Percentiles rank a stretch among this genome's conserved stretches.
phyloP scores from a whole-genome alignment of 139 green algal species.

The Micromonas pusilla region DNA sequence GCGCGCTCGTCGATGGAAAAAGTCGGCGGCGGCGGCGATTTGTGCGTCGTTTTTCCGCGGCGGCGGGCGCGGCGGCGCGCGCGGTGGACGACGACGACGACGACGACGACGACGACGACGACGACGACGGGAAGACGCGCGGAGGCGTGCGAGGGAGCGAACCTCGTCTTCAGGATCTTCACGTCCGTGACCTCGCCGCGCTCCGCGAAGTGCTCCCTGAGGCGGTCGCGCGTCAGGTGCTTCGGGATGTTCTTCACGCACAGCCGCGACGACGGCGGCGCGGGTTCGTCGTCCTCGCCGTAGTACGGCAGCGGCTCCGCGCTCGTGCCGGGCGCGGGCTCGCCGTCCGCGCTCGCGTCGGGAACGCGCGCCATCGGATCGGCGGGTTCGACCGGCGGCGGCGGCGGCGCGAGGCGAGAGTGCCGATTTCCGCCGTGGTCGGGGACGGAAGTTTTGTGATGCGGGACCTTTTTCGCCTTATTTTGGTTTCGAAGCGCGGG shows the following conservation, averaged over 20 bases:
- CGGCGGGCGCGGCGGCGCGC: background rate
- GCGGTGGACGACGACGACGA: background rate
- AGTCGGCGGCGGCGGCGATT: background rate
- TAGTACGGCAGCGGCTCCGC: background rate
- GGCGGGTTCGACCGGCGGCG: no score
- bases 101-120: background rate
- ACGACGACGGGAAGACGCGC: no score
- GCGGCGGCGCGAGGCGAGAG: no score
- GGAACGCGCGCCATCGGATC: no score
- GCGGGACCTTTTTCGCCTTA: no score
- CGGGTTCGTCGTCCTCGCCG: background rate
- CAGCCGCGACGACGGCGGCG: conserved; percentile 44
- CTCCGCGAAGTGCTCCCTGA: conserved; percentile 76
- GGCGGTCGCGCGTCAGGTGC: conserved; percentile 61
- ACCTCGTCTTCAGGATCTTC: conserved; percentile 54
- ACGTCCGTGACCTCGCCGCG: conserved; percentile 91
- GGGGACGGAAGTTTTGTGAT: no score
- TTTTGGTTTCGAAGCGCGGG: no score
- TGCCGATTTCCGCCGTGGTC: no score
- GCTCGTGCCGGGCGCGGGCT: no score
- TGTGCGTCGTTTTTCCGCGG: background rate
- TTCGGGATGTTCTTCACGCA: conserved; percentile 93
- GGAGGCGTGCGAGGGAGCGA: background rate
- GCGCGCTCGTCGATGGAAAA: no score
- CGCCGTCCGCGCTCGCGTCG: no score